These are phyloP conservation scores for Aspergillus sp. DNA, from an alignment of 2,329 filamentous ascomycete genomes.

Conservation along the genomic window DNA sequence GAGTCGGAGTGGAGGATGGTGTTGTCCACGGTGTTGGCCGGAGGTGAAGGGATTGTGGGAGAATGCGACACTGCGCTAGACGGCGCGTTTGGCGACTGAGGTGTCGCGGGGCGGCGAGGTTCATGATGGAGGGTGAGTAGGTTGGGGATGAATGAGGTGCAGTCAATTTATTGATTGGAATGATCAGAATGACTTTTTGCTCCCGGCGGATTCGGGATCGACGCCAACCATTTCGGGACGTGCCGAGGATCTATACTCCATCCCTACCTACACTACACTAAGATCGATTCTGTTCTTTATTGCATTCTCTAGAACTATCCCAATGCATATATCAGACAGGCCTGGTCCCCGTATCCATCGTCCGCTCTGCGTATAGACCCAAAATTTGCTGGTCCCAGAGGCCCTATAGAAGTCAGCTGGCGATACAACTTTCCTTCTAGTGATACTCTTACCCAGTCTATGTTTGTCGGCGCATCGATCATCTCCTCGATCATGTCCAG, in stretches of 20 bases:
- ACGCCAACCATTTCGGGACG: slow-evolving; percentile 5
- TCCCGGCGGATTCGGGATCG: not conserved
- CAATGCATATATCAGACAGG: not conserved
- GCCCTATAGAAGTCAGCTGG: slow-evolving; percentile 13
- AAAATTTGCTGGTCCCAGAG: slow-evolving; percentile 25
- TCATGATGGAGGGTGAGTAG: slow-evolving; percentile 5
- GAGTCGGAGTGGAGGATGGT: not conserved
- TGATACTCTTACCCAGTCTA: slow-evolving; percentile 32
- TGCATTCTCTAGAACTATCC: no score
- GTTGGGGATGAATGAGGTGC: not conserved
- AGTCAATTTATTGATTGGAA: not conserved
- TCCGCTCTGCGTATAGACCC: not conserved
- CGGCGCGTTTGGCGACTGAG: not conserved
- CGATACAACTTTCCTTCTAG: not conserved
- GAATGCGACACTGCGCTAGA: not conserved
- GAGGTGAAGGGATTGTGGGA: not conserved
- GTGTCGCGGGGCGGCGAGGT: slow-evolving; percentile 2
- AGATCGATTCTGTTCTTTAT: no score
- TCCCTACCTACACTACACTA: no score
- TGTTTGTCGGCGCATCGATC: slow-evolving; percentile 28
- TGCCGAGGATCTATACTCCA: slow-evolving; percentile 4
- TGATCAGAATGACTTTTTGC: slow-evolving; percentile 1
- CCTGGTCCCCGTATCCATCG: not conserved
- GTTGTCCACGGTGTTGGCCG: not conserved
- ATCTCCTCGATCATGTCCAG: slow-evolving; percentile 33